These are phyloP conservation scores for Alisma plantagoaquatica DNA, from an alignment of 106 monocot species.

Conservation along the genomic window DNA sequence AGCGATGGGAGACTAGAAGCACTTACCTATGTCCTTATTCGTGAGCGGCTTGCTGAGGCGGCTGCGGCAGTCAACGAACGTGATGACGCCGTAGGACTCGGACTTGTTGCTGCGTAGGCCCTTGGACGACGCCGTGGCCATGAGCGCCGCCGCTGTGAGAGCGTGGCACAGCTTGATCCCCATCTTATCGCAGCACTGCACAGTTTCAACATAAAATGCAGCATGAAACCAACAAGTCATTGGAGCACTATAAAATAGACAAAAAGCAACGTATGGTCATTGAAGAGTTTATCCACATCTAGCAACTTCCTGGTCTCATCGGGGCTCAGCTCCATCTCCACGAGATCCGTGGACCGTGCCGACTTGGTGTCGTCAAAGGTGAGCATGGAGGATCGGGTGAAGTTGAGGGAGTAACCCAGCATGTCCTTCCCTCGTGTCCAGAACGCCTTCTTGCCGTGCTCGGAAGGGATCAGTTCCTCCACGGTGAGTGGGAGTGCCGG, in stretches of 20 bases:
- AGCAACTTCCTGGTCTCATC: conserved; percentile 18
- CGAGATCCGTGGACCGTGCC: conserved; percentile 5
- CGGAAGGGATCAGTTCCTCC: conserved; percentile 15
- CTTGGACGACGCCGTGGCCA: conserved; percentile 45
- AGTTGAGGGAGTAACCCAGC: conserved; percentile 24
- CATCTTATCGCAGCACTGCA: conserved; percentile 44
- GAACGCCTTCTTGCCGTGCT: conserved; percentile 14
- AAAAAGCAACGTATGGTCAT: too few relatives aligned
- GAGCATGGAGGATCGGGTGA: conserved; percentile 7
- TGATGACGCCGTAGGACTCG: conserved; percentile 49
- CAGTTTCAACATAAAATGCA: too few relatives aligned
- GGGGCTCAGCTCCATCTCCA: conserved; percentile 6
- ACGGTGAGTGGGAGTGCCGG: background rate
- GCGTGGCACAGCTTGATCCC: conserved; percentile 61
- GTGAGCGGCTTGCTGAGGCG: conserved; percentile 38
- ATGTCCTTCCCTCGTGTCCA: conserved; percentile 26
- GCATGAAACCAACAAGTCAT: too few relatives aligned
- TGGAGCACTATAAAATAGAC: too few relatives aligned
- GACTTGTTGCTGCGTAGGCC: conserved; percentile 25
- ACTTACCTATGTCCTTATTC: conserved; percentile 44
- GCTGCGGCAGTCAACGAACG: conserved; percentile 68
- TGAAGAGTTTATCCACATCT: conserved; percentile 6
- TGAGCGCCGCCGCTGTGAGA: conserved; percentile 48
- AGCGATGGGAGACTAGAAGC: too few relatives aligned
- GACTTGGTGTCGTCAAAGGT: conserved; percentile 6